A percentile compares a stretch with the other conserved stretches of the same genome.
Evolutionary conservation across 139 green algal genomes (phyloP).

Genomic region (Coelastrella sp.): DNA sequence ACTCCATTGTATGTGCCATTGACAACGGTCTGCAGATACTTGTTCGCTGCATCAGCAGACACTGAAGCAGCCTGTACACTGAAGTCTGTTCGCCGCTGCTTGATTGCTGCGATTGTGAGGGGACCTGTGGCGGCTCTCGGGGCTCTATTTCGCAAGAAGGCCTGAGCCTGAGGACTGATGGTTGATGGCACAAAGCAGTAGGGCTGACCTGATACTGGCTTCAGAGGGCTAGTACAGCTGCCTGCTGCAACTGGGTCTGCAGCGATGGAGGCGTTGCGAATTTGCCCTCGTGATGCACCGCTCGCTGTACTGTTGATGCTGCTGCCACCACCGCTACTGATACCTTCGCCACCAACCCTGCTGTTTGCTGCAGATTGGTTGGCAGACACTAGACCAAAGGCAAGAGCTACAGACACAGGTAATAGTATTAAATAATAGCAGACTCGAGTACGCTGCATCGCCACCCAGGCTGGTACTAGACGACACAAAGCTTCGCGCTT

Average conservation of each 20-base stretch:
- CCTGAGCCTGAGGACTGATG: background rate
- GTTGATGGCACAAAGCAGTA: background rate
- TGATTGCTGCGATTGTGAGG: background rate
- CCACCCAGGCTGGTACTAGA: too few relatives aligned
- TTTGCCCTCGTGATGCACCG: too few relatives aligned
- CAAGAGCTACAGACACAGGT: too few relatives aligned
- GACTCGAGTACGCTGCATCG: too few relatives aligned
- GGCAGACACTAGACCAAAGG: too few relatives aligned
- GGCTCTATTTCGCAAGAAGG: background rate
- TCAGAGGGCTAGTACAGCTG: background rate
- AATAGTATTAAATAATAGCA: too few relatives aligned
- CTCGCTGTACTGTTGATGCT: too few relatives aligned
- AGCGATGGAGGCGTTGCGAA: too few relatives aligned
- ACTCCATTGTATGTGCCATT: background rate
- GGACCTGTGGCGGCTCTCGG: background rate
- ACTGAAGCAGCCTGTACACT: background rate
- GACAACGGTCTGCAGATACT: background rate
- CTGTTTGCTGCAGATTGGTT: too few relatives aligned
- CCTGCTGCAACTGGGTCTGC: background rate
- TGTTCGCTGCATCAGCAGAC: background rate
- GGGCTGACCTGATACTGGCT: background rate
- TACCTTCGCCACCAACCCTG: too few relatives aligned
- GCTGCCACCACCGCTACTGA: too few relatives aligned
- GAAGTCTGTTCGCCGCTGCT: background rate
- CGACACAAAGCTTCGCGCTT: too few relatives aligned